A percentile compares a stretch with the other conserved stretches of the same genome.
Conservation (phyloP, 2,329 filamentous ascomycete species). For the Aciculosporium take region DNA sequence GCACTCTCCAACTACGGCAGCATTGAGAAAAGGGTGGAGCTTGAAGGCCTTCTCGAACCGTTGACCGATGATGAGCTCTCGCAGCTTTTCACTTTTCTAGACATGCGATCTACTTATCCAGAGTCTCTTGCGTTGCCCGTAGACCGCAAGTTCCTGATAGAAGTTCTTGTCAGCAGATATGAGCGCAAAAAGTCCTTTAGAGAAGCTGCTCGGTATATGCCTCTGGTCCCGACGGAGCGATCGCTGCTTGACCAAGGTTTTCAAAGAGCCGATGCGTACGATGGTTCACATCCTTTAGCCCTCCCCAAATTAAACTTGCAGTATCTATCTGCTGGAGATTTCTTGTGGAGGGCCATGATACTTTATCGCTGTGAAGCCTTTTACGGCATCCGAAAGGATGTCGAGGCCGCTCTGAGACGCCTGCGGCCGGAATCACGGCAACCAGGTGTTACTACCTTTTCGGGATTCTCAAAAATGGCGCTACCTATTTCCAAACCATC, state of each 20-base stretch:
- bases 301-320: constrained; percentile 92
- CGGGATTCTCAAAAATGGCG: constrained; percentile 84
- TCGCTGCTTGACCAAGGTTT: constrained; percentile 67
- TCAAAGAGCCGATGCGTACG: constrained; percentile 70
- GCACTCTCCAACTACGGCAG: constrained; percentile 86
- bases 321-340: constrained; percentile 88
- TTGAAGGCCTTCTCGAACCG: constrained; percentile 58
- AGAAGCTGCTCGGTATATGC: constrained; percentile 56
- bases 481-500: constrained; percentile 73
- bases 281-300: constrained; percentile 74
- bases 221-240: constrained; percentile 70
- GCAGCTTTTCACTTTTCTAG: constrained; percentile 53
- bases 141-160: constrained; percentile 51
- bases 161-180: constrained; percentile 60
- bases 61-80: constrained; percentile 63
- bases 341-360: constrained; percentile 87
- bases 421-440: constrained; percentile 55
- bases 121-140: constrained; percentile 48
- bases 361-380: constrained; percentile 85
- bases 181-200: constrained; percentile 73
- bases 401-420: constrained; percentile 68
- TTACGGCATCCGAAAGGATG: constrained; percentile 82
- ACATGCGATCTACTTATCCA: constrained; percentile 74
- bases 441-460: constrained; percentile 56
- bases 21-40: constrained; percentile 65